phyloP scores from a whole-genome alignment of 169 alveolate genomes.

The Plasmodium gonderi region DNA sequence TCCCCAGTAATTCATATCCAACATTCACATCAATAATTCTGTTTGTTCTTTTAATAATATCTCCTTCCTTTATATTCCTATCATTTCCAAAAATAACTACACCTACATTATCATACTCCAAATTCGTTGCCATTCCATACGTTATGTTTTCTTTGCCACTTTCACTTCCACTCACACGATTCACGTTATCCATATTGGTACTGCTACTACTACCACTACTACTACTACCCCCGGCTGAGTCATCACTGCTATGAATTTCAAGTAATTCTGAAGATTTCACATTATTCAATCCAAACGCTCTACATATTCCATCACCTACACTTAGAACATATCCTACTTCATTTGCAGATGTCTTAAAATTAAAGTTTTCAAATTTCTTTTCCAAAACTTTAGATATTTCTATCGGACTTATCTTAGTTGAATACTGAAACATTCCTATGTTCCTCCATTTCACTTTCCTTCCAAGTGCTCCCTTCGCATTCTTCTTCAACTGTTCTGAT shows the following conservation, averaged over 20 bases:
- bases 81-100: slow-evolving; percentile 98
- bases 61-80: slow-evolving; percentile 96
- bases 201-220: too few relatives aligned
- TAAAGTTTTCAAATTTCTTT: slow-evolving; percentile 87
- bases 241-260: slow-evolving; percentile 89
- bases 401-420: slow-evolving; percentile 88
- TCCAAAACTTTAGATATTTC: slow-evolving; percentile 88
- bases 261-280: slow-evolving; percentile 98
- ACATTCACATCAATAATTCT: slow-evolving; percentile 97
- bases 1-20: slow-evolving; percentile 96
- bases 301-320: slow-evolving; percentile 98
- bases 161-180: too few relatives aligned
- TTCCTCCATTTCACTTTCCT: slow-evolving; percentile 14
- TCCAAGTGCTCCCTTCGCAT: slow-evolving; percentile 9
- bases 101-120: slow-evolving; percentile 98
- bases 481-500: not conserved
- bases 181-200: too few relatives aligned
- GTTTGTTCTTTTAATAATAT: slow-evolving; percentile 94
- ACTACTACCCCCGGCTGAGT: slow-evolving; percentile 20
- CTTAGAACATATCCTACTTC: slow-evolving; percentile 97
- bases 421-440: slow-evolving; percentile 18
- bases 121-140: slow-evolving; percentile 98
- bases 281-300: slow-evolving; percentile 95
- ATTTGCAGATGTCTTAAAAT: slow-evolving; percentile 78
- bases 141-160: slow-evolving; percentile 74